Percentiles rank a stretch among this genome's conserved stretches.
phyloP scores from a whole-genome alignment of 345 rosid genomes.

The Gossypium stocksii region DNA sequence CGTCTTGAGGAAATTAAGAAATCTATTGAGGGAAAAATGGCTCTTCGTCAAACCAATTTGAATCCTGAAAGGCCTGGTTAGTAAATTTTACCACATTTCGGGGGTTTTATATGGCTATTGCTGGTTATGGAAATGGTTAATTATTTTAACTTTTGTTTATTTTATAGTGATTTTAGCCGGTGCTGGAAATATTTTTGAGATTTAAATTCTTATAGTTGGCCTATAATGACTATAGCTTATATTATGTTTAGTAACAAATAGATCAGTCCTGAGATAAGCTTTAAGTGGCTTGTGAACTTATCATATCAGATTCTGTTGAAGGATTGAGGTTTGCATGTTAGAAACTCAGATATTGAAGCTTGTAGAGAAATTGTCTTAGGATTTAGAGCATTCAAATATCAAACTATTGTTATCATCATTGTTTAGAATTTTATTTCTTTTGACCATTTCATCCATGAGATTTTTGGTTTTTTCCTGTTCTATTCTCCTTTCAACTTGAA shows the following conservation, averaged over 20 bases:
- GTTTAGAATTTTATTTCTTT: background rate
- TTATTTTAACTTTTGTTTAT: background rate
- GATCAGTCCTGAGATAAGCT: background rate
- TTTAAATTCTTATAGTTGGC: background rate
- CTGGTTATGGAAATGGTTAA: slow-evolving; percentile 5
- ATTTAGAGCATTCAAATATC: background rate
- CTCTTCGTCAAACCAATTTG: slow-evolving; percentile 89
- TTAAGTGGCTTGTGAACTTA: background rate
- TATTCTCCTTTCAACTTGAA: background rate
- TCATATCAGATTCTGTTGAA: background rate
- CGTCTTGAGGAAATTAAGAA: slow-evolving; percentile 89
- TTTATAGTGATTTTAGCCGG: background rate
- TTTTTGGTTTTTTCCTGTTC: background rate
- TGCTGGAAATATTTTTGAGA: background rate
- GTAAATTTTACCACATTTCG: slow-evolving; percentile 19
- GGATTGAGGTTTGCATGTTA: slow-evolving; percentile 6
- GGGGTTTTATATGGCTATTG: background rate
- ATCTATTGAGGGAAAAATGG: slow-evolving; percentile 66
- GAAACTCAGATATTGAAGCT: background rate
- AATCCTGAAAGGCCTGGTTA: slow-evolving; percentile 94
- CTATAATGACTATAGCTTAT: background rate
- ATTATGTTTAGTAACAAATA: background rate
- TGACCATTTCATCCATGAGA: background rate
- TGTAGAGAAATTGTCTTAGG: background rate
- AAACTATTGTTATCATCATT: background rate